These are phyloP conservation scores for Podila verticillata DNA, from an alignment of 192 early-diverging fungal genomes.

Conservation along the genomic window DNA sequence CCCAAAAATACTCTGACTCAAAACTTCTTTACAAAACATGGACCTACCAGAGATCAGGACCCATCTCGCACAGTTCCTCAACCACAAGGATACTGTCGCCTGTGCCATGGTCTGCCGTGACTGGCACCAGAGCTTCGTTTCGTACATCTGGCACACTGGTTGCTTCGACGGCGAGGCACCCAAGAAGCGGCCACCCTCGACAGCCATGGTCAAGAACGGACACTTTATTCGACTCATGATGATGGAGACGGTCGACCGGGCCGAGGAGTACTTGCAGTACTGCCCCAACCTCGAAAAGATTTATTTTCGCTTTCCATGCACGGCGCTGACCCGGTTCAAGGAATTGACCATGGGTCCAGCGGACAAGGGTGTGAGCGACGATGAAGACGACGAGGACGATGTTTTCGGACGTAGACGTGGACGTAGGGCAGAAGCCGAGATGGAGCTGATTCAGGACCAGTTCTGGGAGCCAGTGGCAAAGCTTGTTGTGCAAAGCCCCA, in stretches of 20 bases:
- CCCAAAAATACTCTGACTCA: background rate
- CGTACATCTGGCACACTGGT: background rate
- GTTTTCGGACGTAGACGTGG: no score
- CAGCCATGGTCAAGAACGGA: background rate
- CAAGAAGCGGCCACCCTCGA: background rate
- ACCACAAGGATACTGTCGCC: background rate
- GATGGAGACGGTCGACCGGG: background rate
- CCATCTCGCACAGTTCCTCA: background rate
- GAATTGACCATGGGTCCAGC: background rate
- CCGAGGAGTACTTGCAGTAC: background rate
- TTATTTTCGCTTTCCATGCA: background rate
- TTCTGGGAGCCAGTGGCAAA: background rate
- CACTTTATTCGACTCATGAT: background rate
- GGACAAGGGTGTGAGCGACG: background rate
- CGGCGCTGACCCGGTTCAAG: background rate
- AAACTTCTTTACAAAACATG: background rate
- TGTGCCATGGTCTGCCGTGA: background rate
- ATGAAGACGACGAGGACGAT: background rate
- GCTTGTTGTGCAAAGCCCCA: background rate
- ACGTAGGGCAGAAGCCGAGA: background rate
- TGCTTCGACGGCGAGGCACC: background rate
- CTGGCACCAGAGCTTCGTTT: background rate
- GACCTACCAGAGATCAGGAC: constrained; percentile 3
- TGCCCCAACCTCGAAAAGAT: background rate
- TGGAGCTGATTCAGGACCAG: background rate